Conservation (phyloP, 2,329 filamentous ascomycete species). For the Westerdykella ornata region DNA sequence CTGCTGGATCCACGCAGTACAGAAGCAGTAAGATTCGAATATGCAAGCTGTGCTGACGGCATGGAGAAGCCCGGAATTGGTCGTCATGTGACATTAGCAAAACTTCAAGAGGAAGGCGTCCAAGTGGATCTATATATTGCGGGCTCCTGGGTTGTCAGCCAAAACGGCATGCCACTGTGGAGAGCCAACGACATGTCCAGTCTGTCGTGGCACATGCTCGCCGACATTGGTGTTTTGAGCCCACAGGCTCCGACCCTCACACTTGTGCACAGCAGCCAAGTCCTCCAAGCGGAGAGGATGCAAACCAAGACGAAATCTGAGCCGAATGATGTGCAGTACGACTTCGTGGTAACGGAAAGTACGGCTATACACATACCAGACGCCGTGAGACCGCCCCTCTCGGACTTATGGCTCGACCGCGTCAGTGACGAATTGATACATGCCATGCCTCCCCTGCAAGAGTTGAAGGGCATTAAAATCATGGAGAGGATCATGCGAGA, state of each 20-base stretch:
- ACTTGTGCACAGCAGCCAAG: constrained; percentile 40
- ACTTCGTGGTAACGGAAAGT: constrained; percentile 38
- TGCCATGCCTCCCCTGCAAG: constrained; percentile 34
- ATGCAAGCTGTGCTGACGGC: constrained; percentile 39
- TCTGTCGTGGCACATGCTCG: constrained; percentile 41
- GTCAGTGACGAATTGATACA: constrained; percentile 35
- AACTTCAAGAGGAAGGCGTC: constrained; percentile 27
- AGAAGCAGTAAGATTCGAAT: constrained; percentile 17
- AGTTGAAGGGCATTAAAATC: constrained; percentile 33
- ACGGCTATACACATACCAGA: constrained; percentile 21
- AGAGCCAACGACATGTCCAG: constrained; percentile 41
- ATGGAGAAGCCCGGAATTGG: constrained; percentile 41
- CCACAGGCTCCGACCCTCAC: constrained; percentile 25
- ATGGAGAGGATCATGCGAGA: constrained; percentile 31
- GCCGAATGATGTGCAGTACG: constrained; percentile 39
- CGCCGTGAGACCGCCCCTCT: constrained; percentile 26
- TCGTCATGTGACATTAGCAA: constrained; percentile 27
- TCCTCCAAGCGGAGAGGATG: constrained; percentile 33
- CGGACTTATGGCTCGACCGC: constrained; percentile 22
- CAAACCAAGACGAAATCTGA: constrained; percentile 16
- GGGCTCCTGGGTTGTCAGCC: constrained; percentile 38
- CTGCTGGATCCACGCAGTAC: constrained; percentile 37
- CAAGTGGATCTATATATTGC: constrained; percentile 36
- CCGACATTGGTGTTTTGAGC: constrained; percentile 27
- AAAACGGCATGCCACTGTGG: constrained; percentile 36